Evolutionary conservation across 805 yeast genomes (phyloP), one percentile per base, ranked within the genome.

Genomic region (Candida hungchunana): DNA sequence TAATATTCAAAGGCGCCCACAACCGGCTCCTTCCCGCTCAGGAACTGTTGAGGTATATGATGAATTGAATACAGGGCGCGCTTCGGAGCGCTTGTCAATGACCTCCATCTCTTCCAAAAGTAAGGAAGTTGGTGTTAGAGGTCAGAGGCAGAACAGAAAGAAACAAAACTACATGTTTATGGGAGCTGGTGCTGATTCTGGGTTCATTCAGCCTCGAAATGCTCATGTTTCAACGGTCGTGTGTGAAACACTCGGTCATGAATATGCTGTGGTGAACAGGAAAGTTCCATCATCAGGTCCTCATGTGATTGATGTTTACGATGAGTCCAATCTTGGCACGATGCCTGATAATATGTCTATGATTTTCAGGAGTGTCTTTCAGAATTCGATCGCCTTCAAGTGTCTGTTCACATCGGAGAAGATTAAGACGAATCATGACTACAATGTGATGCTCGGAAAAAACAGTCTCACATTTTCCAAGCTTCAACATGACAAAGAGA

Each of bases 221-320:
- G 51, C 44, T 6, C 39, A 36, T 8, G 22, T 30, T 13, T 43
- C 53, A 2, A 50, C 54, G 2, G 36, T 43, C 3, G 42, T 52
- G 2, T 32, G 23, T 32, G 56, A 52, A 34, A 41, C 46, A 3
- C 7, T 46, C 16, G 40, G 52, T 25, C 34, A 40, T 13, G 44
- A 41, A 17, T 48, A 40, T 27, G 47, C 55, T 4, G 13, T 49
- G 4, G 31, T 51, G 3, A 30, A 30, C 4, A 40, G 24, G 19
- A 39, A 37, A 16, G 26, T 18, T 8, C 20, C 35, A 22, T 10
- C 23, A 12, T 10, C 23, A 12, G 28, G 26, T 18, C 25, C 25
- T 3, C 7, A 21, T 9, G 37, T 34, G 4, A 29, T 28, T 13
- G 33, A 39, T 12, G 17, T 27, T 21, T 44, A 38, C 14, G 35